These are phyloP conservation scores for Yamadazyma sp. DNA, from an alignment of 805 yeast genomes.

Conservation along the genomic window DNA sequence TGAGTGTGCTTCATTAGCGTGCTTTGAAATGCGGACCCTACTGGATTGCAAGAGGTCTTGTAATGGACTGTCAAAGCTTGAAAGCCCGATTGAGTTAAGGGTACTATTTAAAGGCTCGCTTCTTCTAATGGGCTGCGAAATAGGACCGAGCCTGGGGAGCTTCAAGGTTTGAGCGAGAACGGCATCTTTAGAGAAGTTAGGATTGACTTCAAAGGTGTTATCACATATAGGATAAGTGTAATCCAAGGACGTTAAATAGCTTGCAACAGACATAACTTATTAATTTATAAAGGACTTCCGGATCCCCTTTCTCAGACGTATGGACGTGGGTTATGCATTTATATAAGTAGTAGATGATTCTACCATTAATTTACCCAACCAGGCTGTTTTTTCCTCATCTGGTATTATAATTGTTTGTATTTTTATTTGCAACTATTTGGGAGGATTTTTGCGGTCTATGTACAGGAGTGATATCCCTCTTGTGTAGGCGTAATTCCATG, in stretches of 20 bases:
- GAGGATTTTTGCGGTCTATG: no score
- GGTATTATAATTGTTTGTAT: conserved; percentile 17
- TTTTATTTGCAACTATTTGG: conserved; percentile 11
- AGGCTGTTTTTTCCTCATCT: conserved; percentile 9
- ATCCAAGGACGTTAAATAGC: conserved; percentile 13
- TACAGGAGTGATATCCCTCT: no score
- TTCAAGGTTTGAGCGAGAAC: conserved; percentile 19
- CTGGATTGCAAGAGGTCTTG: conserved; percentile 5
- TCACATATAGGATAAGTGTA: conserved; percentile 17
- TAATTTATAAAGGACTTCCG: neutral
- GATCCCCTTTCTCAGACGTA: neutral
- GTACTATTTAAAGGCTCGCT: conserved; percentile 7
- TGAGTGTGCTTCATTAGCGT: neutral
- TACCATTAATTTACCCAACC: conserved; percentile 1
- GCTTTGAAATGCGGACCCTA: conserved; percentile 1
- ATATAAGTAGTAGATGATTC: conserved; percentile 2
- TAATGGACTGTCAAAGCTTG: conserved; percentile 5
- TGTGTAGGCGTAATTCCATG: neutral
- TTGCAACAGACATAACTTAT: conserved; percentile 1
- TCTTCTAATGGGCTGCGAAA: conserved; percentile 2
- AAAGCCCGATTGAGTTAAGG: conserved; percentile 1
- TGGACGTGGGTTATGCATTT: neutral
- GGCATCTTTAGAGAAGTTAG: conserved; percentile 17
- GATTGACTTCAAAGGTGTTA: conserved; percentile 9
- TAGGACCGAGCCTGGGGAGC: conserved; percentile 16